Conservation (phyloP, 2,329 filamentous ascomycete species). For the Aspergillus pseudoglaucus region DNA sequence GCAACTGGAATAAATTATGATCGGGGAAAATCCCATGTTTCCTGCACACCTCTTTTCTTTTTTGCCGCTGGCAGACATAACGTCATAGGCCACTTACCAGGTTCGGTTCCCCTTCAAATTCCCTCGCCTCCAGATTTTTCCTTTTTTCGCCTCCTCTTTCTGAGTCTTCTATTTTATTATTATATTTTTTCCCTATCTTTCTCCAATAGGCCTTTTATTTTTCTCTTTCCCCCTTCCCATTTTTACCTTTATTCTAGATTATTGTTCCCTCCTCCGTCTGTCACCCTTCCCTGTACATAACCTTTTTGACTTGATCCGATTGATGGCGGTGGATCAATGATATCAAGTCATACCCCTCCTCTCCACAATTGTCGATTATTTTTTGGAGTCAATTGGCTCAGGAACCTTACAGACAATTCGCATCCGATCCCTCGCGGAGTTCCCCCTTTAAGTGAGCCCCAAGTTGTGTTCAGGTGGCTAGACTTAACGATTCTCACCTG, state of each 20-base stretch:
- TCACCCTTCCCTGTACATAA: background rate
- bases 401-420: constrained; percentile 5
- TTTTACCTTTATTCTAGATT: too few relatives aligned
- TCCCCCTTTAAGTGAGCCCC: constrained; percentile 3
- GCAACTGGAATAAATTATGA: background rate
- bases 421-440: constrained; percentile 1
- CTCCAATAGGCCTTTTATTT: too few relatives aligned
- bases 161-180: constrained; percentile 7
- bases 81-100: constrained; percentile 15
- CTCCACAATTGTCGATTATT: constrained; percentile 7
- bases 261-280: too few relatives aligned
- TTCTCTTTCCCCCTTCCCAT: too few relatives aligned
- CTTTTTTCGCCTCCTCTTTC: constrained; percentile 8
- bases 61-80: constrained; percentile 12
- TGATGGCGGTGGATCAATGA: constrained; percentile 15
- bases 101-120: constrained; percentile 13
- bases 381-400: constrained; percentile 10
- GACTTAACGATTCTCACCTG: background rate
- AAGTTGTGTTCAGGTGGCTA: background rate
- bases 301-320: background rate
- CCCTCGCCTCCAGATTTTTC: constrained; percentile 6
- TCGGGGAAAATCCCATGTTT: background rate
- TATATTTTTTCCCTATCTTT: constrained; percentile 6
- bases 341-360: constrained; percentile 11
- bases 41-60: constrained; percentile 7